phyloP scores from a whole-genome alignment of 495 filamentous ascomycete genomes.

The Neurospora cerealis region DNA sequence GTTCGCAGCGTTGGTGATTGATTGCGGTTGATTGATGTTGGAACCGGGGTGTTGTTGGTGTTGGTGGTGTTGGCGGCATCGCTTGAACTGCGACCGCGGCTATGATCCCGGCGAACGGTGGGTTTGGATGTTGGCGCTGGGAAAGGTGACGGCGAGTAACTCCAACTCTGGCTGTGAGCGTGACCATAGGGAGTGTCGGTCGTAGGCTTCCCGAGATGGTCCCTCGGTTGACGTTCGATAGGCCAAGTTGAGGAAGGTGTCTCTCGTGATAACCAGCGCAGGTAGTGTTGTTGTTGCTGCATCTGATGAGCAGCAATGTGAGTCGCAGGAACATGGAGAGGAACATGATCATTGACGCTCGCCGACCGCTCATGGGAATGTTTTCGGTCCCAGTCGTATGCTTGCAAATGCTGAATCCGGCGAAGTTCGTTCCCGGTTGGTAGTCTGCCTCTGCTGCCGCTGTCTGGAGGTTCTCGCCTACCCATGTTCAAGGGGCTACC shows the following conservation, averaged over 20 bases:
- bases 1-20: constrained; percentile 1
- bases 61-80: background rate
- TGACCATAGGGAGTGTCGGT: background rate
- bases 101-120: background rate
- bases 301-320: background rate
- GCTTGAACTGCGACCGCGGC: background rate
- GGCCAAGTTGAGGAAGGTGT: background rate
- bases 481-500: background rate
- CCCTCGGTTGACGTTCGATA: background rate
- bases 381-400: background rate
- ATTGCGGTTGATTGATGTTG: background rate
- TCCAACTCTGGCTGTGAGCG: background rate
- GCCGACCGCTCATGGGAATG: background rate
- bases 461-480: background rate
- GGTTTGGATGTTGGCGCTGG: background rate
- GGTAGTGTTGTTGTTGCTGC: background rate
- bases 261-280: background rate
- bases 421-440: background rate
- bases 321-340: background rate
- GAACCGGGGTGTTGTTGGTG: background rate
- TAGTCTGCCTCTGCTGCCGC: background rate
- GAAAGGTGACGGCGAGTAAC: background rate
- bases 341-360: background rate
- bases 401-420: background rate
- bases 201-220: background rate